Percentiles rank a stretch among this genome's conserved stretches.
Evolutionary conservation across 2,329 filamentous ascomycete genomes (phyloP).

Genomic region (Lachnellula occidentalis): DNA sequence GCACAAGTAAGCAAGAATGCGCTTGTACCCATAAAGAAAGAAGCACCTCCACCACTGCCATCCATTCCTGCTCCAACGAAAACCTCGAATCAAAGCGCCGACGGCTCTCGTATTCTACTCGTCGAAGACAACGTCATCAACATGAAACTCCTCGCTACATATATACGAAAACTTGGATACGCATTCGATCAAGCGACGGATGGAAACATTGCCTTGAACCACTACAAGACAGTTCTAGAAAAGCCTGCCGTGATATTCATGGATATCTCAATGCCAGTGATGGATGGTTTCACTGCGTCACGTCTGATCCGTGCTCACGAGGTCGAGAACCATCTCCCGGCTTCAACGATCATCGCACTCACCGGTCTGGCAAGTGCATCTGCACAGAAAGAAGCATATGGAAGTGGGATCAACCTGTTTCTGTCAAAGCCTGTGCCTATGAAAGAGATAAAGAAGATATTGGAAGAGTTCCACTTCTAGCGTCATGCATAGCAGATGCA

Average conservation of each 20-base stretch:
- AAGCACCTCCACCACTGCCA: background rate
- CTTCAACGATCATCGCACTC: constrained; percentile 40
- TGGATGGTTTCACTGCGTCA: constrained; percentile 46
- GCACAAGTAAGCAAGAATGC: background rate
- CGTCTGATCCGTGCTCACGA: constrained; percentile 36
- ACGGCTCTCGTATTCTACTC: constrained; percentile 26
- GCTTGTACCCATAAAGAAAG: background rate
- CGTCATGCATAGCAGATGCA: too few relatives aligned
- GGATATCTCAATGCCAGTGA: constrained; percentile 51
- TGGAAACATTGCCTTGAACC: constrained; percentile 41
- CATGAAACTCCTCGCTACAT: constrained; percentile 33
- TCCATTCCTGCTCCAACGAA: background rate
- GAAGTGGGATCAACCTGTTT: constrained; percentile 49
- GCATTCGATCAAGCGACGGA: constrained; percentile 37
- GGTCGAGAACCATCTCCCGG: constrained; percentile 35
- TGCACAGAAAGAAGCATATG: constrained; percentile 43
- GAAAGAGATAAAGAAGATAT: background rate
- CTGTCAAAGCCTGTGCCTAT: constrained; percentile 44
- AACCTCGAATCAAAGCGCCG: background rate
- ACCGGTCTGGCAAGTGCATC: constrained; percentile 45
- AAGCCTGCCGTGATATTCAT: constrained; percentile 41
- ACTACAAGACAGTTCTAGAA: constrained; percentile 13
- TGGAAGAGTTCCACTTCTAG: too few relatives aligned
- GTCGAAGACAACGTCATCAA: constrained; percentile 39
- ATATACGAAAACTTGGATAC: constrained; percentile 34